Evolutionary conservation across 208 protist species (phyloP), one percentile per base, ranked within the genome.

Genomic region (Leishmania tarentolae): DNA sequence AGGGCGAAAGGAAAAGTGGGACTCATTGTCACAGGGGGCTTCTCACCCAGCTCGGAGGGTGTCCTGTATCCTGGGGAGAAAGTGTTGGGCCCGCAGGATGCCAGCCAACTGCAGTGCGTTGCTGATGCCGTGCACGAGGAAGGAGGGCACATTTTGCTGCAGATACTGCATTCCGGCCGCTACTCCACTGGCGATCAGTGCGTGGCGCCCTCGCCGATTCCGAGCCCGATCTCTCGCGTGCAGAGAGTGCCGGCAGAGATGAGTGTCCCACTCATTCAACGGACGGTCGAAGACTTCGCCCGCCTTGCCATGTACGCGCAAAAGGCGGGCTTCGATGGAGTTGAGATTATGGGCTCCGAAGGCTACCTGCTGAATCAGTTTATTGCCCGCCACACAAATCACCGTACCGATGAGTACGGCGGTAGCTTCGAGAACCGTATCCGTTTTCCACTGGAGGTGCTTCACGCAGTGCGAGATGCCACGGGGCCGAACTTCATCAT

Each of bases 291-390:
- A 1, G 91, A 98, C 80, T 98, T 96, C 75, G 83, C 81, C 50
- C 83, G 86, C 24, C 97, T 96, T 74, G 97, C 96, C 2, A 71
- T 57, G 56, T 87, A 98, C 6, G 98, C 98, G n/a, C 83, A 97
- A 78, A 92, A 89, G 66, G 98, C 96, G 0, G 97, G 97, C 13
- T 99, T 98, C 75, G 98, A 99, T 86, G 98, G 97, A 4, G 91
- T 99, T 6, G 98, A 99, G 83, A 93, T 99, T 70, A 95, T 98
- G 75, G 94, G 96, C 28, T 95, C 91, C 61, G 96, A 99, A 78
- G 97, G 98, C 31, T 96, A 95, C 46, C 83, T 99, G 46, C 87
- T 99, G 80, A 97, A 99, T 83, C 93, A 98, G 82, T 99, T 99
- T 68, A 77, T 98, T 37, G 96, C 91, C 7, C 40, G 79, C 17